Percentiles rank a stretch among this genome's conserved stretches.
Conservation (phyloP, 306 rosid genomes). For the Cucurbita argyrosperma region DNA sequence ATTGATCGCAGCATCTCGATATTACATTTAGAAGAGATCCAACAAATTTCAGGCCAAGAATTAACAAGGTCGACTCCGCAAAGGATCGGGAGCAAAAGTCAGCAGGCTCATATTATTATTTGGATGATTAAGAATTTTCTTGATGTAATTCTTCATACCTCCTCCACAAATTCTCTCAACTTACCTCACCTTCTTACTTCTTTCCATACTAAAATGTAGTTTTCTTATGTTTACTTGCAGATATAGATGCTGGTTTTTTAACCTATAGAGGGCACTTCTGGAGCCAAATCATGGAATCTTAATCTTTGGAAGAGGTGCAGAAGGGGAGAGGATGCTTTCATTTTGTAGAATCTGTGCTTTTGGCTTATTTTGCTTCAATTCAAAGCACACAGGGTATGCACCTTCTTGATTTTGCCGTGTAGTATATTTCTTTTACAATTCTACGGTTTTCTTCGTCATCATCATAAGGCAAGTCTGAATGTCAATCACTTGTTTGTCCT, state of each 20-base stretch:
- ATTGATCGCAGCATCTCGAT: constrained; percentile 61
- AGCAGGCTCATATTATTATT: constrained; percentile 91
- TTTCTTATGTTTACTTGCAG: background rate
- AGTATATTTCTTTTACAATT: background rate
- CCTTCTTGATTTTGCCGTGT: background rate
- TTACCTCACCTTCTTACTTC: background rate
- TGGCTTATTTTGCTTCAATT: background rate
- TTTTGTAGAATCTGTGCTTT: constrained; percentile 2
- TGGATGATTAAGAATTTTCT: constrained; percentile 42
- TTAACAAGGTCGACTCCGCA: constrained; percentile 76
- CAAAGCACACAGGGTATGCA: background rate
- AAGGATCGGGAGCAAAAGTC: constrained; percentile 84
- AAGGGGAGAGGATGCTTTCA: background rate
- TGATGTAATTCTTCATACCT: background rate
- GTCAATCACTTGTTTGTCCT: background rate
- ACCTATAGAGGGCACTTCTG: background rate
- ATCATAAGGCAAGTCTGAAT: background rate
- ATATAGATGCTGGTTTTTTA: background rate
- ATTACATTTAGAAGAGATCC: constrained; percentile 96
- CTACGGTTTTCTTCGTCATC: background rate
- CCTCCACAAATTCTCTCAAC: background rate
- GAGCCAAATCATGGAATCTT: background rate
- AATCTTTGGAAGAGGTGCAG: background rate
- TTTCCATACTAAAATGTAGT: background rate
- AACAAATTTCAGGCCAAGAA: constrained; percentile 82